Conservation (phyloP, 441 rosid species). For the Theobroma grandiflorum region DNA sequence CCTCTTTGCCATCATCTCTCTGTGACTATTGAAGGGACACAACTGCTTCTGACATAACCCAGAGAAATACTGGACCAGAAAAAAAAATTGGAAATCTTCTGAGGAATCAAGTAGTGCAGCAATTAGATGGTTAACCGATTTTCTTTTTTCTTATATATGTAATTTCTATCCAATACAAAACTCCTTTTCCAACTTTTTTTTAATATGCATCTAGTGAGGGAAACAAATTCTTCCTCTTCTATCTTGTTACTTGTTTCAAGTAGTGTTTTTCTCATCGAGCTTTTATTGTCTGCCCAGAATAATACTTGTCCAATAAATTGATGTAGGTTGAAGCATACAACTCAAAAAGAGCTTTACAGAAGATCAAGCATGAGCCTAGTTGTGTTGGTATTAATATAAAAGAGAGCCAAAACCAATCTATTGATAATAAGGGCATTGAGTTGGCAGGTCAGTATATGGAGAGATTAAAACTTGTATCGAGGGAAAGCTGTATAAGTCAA, state of each 20-base stretch:
- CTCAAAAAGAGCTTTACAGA: slow-evolving; percentile 56
- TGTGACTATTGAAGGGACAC: neutral
- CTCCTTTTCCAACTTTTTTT: neutral
- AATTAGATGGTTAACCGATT: neutral
- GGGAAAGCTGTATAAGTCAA: slow-evolving; percentile 25
- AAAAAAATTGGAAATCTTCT: neutral
- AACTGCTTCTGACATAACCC: neutral
- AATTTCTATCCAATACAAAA: neutral
- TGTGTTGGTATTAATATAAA: slow-evolving; percentile 33
- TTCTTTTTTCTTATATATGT: neutral
- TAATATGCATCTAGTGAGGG: neutral
- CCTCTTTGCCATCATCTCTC: neutral
- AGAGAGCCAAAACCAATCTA: slow-evolving; percentile 29
- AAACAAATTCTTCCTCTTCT: neutral
- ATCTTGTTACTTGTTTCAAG: slow-evolving; percentile 2
- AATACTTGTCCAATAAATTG: slow-evolving; percentile 20
- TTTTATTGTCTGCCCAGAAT: neutral
- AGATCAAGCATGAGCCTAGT: slow-evolving; percentile 58
- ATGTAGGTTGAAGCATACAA: slow-evolving; percentile 63
- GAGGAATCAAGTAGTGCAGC: slow-evolving; percentile 15
- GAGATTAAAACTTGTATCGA: slow-evolving; percentile 43
- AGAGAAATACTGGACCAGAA: neutral
- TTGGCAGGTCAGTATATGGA: slow-evolving; percentile 43
- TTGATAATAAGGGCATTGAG: slow-evolving; percentile 26
- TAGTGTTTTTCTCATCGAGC: neutral